Evolutionary conservation across 495 filamentous ascomycete species (phyloP).

Genomic region (Durotheca rogersii): DNA sequence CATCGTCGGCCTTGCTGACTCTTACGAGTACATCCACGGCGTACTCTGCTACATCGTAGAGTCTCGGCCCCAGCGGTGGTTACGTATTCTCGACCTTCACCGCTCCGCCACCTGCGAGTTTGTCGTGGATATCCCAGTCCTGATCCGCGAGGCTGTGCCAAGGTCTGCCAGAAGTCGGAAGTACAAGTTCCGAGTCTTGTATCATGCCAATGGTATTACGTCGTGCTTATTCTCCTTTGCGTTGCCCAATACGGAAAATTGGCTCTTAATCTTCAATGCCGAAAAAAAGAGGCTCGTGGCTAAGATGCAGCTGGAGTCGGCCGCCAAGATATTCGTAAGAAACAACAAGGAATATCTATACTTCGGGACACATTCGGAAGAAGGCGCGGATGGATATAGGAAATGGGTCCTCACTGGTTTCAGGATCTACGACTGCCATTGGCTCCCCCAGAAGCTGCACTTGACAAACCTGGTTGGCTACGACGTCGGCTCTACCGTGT

Average conservation of each 20-base stretch:
- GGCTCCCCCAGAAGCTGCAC: constrained; percentile 44
- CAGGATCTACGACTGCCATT: constrained; percentile 42
- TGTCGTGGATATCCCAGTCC: constrained; percentile 55
- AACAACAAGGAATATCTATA: constrained; percentile 65
- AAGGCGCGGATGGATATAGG: constrained; percentile 50
- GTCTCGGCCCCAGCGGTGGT: constrained; percentile 41
- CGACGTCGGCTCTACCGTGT: constrained; percentile 67
- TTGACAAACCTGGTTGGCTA: constrained; percentile 57
- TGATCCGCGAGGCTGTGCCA: constrained; percentile 42
- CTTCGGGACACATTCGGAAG: constrained; percentile 62
- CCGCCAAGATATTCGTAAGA: constrained; percentile 64
- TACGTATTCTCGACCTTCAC: constrained; percentile 68
- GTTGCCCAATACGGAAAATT: constrained; percentile 42
- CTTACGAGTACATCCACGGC: constrained; percentile 65
- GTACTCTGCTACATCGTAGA: constrained; percentile 60
- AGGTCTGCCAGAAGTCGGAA: constrained; percentile 38
- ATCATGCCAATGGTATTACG: constrained; percentile 62
- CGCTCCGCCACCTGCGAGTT: constrained; percentile 51
- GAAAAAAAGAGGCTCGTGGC: constrained; percentile 44
- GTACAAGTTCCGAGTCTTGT: constrained; percentile 57
- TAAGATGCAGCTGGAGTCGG: constrained; percentile 45
- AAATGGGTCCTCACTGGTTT: constrained; percentile 64
- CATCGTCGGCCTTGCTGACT: constrained; percentile 58
- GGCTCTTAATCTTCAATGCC: constrained; percentile 62
- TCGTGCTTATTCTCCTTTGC: constrained; percentile 54